Base-by-base conservation (phyloP, 345 rosid genomes). In the Linum usitatissimum region DNA sequence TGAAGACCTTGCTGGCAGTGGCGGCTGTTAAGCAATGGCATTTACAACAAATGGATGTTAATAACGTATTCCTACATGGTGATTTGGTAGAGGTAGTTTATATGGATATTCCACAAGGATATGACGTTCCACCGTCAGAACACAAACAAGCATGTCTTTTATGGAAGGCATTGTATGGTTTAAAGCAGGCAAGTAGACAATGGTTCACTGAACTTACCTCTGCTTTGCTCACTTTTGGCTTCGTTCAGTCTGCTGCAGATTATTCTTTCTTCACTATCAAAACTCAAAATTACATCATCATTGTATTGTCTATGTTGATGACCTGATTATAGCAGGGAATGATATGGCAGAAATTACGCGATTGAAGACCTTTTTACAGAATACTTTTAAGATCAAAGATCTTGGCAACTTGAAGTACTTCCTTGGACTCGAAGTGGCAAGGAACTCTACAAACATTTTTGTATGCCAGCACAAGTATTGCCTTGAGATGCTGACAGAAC, bases 281-380 rank as follows among this genome's bases (percentile, higher is more conserved):
- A 2, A 6, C 36, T 31, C 6, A 3, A 2, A 2, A 3, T 31
- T 31, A 3, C 14, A 23, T 42, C 5, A 3, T 28, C 17, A 28
- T 13, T 9, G 15, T 66, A 21, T 28, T 58, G 34, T 66, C 23
- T 56, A 57, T 19, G 23, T 57, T 14, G 61, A 56, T 53, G 61
- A 42, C 18, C n/a, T 65, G 6, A 42, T 58, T n/a, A 0, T 66
- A 0, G 21, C 12, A 9, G 49, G 63, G 19, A 30, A 66, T 30
- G 49, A 66, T 30, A 3, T 57, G 23, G 14, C 18, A 3, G 19
- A 66, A 18, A 66, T 66, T 23, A 18, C 57, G 13, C 56, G 30
- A 12, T n/a, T 30, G 3, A 58, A 66, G 10, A 7, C 18, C 0
- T 10, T 0, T 9, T 34, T 10, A 2, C 30, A 10, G 9, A 9